Percentiles rank a stretch among this genome's conserved stretches.
Evolutionary conservation across 768 basidiomycete genomes (phyloP).

Genomic region (Amanita subjunquillea): DNA sequence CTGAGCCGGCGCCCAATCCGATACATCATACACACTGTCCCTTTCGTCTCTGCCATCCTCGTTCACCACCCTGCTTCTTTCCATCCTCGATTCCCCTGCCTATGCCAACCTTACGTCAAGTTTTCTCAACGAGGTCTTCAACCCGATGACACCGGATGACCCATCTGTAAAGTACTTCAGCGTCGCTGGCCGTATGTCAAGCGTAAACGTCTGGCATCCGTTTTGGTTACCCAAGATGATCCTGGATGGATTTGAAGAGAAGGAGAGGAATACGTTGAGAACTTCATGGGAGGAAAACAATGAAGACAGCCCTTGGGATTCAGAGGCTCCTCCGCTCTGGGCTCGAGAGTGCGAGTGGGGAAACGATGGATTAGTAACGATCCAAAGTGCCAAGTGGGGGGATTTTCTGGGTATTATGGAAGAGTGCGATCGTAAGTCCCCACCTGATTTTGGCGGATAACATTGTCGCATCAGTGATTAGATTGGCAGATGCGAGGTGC

Average conservation of each 20-base stretch:
- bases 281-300: conserved; percentile 24
- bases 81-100: conserved; percentile 90
- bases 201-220: conserved; percentile 78
- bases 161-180: conserved; percentile 86
- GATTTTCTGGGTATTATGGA: conserved; percentile 88
- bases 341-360: conserved; percentile 54
- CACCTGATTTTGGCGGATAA: neutral
- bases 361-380: conserved; percentile 86
- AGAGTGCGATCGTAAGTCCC: conserved; percentile 63
- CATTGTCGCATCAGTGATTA: conserved; percentile 7
- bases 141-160: conserved; percentile 70
- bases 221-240: conserved; percentile 96
- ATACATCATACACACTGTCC: conserved; percentile 30
- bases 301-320: conserved; percentile 3
- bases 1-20: conserved; percentile 7
- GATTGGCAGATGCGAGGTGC: conserved; percentile 94
- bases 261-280: conserved; percentile 35
- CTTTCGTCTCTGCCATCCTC: conserved; percentile 66
- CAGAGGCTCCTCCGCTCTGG: conserved; percentile 28
- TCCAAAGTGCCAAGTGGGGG: conserved; percentile 94
- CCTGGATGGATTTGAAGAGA: conserved; percentile 73
- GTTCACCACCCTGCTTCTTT: conserved; percentile 80
- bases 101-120: conserved; percentile 87
- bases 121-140: conserved; percentile 75
- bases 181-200: conserved; percentile 67